These are phyloP conservation scores for Leishmania gerbilli DNA, from an alignment of 208 protist genomes.

Conservation along the genomic window DNA sequence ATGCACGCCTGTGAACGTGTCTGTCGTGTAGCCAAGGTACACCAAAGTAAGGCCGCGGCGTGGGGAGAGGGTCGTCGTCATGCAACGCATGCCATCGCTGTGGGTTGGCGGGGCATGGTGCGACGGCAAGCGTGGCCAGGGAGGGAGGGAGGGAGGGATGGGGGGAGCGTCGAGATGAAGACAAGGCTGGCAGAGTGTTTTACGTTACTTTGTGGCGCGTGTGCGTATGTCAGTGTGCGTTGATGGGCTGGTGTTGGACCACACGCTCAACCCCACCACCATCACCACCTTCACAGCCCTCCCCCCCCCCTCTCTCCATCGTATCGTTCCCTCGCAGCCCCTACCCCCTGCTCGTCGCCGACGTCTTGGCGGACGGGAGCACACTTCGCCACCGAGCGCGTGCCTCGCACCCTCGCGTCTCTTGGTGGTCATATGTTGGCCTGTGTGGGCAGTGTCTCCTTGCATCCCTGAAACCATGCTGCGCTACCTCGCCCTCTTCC, in stretches of 20 bases:
- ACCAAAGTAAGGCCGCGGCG: neutral
- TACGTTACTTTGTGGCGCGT: neutral
- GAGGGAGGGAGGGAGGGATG: neutral
- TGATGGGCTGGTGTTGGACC: neutral
- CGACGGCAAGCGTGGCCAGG: neutral
- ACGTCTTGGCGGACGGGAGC: too few species aligned
- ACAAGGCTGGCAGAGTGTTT: neutral
- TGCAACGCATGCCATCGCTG: neutral
- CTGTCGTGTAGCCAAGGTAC: neutral
- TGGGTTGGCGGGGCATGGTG: neutral
- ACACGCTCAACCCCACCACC: neutral
- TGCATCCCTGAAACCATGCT: neutral
- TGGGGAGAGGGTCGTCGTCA: neutral
- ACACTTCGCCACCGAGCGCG: neutral
- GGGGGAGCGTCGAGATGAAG: neutral
- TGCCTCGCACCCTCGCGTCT: neutral
- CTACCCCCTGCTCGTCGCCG: neutral
- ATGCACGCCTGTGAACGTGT: neutral
- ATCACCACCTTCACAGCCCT: neutral
- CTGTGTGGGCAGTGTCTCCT: neutral
- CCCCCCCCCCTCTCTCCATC: neutral
- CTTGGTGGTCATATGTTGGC: neutral
- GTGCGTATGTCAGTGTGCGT: neutral
- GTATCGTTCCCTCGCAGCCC: neutral
- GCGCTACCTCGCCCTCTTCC: neutral